phyloP scores from a whole-genome alignment of 768 basidiomycete species.

The Amanita inopinata region DNA sequence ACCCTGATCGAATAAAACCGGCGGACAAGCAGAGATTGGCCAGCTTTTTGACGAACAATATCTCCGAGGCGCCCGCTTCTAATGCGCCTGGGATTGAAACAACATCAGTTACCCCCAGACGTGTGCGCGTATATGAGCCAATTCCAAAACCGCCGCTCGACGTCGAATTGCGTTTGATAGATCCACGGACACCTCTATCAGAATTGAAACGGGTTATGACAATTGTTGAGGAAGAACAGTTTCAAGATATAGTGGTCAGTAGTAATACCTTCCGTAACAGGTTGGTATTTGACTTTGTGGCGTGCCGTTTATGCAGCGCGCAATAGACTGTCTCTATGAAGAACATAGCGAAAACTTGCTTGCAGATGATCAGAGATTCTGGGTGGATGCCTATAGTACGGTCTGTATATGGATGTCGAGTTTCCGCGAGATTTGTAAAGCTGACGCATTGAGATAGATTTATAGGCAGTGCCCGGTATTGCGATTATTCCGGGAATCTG shows the following conservation, averaged over 20 bases:
- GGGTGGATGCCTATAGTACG: neutral
- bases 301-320: neutral
- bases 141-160: conserved; percentile 4
- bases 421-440: neutral
- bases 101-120: neutral
- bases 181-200: neutral
- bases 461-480: conserved; percentile 4
- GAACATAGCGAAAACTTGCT: neutral
- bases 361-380: conserved; percentile 1
- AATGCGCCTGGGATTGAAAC: neutral
- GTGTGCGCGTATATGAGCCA: conserved; percentile 5
- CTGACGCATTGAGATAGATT: neutral
- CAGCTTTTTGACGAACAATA: neutral
- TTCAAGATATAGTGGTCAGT: conserved; percentile 2
- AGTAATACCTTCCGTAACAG: no score
- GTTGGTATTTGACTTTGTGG: neutral
- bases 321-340: conserved; percentile 6
- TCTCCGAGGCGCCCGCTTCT: neutral
- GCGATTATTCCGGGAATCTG: conserved; percentile 1
- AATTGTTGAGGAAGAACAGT: conserved; percentile 2
- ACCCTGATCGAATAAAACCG: neutral
- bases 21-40: neutral
- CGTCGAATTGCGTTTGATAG: neutral
- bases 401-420: neutral
- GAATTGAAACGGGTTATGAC: conserved; percentile 5